Evolutionary conservation across 2,329 filamentous ascomycete genomes (phyloP).

Genomic region (Rhynchosporium graminicola): DNA sequence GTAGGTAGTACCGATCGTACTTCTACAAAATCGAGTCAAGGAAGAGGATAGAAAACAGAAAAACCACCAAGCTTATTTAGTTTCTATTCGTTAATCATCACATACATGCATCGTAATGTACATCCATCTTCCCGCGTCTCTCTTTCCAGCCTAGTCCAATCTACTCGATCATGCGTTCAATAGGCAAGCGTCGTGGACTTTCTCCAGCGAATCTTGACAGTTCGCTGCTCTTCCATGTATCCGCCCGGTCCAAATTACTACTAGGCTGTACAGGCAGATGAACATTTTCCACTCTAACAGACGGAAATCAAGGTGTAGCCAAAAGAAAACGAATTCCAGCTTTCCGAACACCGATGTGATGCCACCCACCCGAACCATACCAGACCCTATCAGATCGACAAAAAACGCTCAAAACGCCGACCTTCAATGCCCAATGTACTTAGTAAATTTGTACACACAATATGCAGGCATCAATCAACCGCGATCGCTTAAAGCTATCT

Average conservation of each 20-base stretch:
- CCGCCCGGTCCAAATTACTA: too few relatives aligned
- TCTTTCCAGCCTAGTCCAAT: not conserved
- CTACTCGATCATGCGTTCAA: not conserved
- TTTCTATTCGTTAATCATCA: slow-evolving; percentile 1
- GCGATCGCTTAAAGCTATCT: too few relatives aligned
- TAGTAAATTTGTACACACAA: not conserved
- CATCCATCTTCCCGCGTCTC: not conserved
- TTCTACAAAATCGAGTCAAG: too few relatives aligned
- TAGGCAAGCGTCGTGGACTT: too few relatives aligned
- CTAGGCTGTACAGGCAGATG: not conserved
- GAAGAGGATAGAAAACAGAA: too few relatives aligned
- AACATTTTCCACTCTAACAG: not conserved
- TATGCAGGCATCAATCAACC: not conserved
- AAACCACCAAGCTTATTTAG: too few relatives aligned
- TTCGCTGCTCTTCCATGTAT: not conserved
- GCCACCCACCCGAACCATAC: not conserved
- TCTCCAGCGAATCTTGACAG: too few relatives aligned
- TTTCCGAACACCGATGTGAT: slow-evolving; percentile 4
- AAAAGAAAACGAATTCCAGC: not conserved
- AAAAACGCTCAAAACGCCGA: slow-evolving; percentile 4
- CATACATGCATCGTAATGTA: not conserved
- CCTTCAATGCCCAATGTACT: not conserved
- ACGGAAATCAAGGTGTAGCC: not conserved
- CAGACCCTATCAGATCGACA: not conserved
- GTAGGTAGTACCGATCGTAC: too few relatives aligned